Base-by-base conservation (phyloP, 148 eudicot genomes). In the Camellia sinensis region DNA sequence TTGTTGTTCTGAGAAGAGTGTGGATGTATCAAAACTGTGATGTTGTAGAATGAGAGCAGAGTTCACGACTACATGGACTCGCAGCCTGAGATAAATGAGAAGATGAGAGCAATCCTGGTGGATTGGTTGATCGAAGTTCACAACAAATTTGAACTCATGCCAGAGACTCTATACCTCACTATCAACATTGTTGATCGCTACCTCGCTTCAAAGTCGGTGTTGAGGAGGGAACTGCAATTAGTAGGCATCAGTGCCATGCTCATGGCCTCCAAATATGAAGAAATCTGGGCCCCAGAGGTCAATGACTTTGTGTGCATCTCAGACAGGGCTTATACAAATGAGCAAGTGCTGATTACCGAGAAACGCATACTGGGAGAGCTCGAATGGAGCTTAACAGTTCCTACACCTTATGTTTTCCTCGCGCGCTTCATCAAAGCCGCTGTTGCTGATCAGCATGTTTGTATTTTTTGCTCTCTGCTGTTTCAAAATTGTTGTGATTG, bases 201-300 rank as follows among this genome's bases (percentile, higher is more conserved):
- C 74, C 87, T 88, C 45, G 74, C 88, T 3, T 45, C 82, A 14
- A 82, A 83, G 79, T 50, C 71, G 0, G 84, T 85, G 41, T 45
- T 64, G n/a, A 86, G 90, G 75, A 78, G 52, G 84, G 92, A 89
- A 12, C 67, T 84, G 45, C 90, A 86, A 85, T 79, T 92, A 22
- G 86, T 92, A 43, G 90, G 90, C 14, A 73, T 89, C 8, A 54
- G 90, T 54, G 84, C 92, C 40, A 87, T 82, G 92, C 87, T 89
- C 7, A 83, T 88, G 56, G 88, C 87, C 69, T 91, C 91, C 84
- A 93, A 95, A 80, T 95, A 95, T 75, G 98, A 93, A 81, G 97
- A 95, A 79, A 95, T 95, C 59, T 95, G 97, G 97, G 97, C 94
- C 60, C 97, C 97, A 15, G 94, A 93, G 88, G 93, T 89, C 15